Base-by-base conservation (phyloP, 1,284 basidiomycete species). In the Ceratorhiza oryzae-sativae region DNA sequence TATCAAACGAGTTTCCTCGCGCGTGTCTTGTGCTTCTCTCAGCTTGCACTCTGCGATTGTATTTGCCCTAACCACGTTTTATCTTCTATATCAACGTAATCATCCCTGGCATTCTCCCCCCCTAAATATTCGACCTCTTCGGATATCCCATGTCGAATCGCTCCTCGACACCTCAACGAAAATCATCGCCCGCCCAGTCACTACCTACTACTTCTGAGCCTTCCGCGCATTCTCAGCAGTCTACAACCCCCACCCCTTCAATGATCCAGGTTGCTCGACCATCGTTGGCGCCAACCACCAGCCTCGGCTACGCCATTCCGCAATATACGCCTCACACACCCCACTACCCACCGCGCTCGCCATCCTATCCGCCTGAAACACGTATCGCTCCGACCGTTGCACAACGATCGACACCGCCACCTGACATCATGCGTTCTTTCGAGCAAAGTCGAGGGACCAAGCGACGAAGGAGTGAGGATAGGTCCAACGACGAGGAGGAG, bases 21-120 rank as follows among this genome's bases (percentile, higher is more conserved):
- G 36, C 45, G 34, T 56, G 34, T 45, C 61, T 61, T 48, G 45
- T 63, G 61, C 61, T 63, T 63, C 59, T 42, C 63, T 36, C 18
- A 20, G 45, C 51, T 56, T 30, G n/a, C n/a, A 41, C 41, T 39
- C 51, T 23, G 8, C 51, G 27, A n/a, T 68, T 68, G 49, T 56
- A 68, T 68, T 68, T 68, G 63, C 51, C 42, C 63, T 68, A 39
- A 56, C 49, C 63, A 68, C 63, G 63, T 68, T 68, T 56, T 51
- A 23, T 20, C 36, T 68, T 41, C 63, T 65, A 45, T 53, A 41
- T 56, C 63, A 68, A 27, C 63, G 51, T 68, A 68, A 68, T 68
- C 25, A 23, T 49, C 46, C 25, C 49, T 65, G 20, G 27, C 36
- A 39, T n/a, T n/a, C 13, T 48, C 34, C 42, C 53, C 48, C 20